A percentile compares a stretch with the other conserved stretches of the same genome.
Conservation (phyloP, 225 moss, liverwort and hornwort genomes). For the Physcomitrium patens region DNA sequence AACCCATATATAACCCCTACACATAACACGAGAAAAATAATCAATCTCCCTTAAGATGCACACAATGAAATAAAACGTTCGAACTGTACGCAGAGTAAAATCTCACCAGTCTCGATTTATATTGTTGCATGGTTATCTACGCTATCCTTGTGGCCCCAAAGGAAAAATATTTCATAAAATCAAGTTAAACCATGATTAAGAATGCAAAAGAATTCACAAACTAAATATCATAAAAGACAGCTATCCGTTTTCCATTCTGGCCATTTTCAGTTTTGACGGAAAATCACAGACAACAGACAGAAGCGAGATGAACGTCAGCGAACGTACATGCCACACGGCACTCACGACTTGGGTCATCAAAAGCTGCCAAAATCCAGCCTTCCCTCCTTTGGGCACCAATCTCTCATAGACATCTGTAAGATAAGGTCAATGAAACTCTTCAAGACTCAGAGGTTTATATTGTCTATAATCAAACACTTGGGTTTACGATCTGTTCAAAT, state of each 20-base stretch:
- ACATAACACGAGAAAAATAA: background rate
- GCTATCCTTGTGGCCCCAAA: slow-evolving; percentile 1
- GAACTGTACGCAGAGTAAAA: background rate
- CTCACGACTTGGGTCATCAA: slow-evolving; percentile 61
- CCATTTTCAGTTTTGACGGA: background rate
- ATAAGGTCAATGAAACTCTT: slow-evolving; percentile 11
- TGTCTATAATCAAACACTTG: no score
- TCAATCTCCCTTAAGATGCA: slow-evolving; percentile 4
- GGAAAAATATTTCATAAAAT: background rate
- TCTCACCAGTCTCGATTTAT: background rate
- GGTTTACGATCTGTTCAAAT: no score
- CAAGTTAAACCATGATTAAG: background rate
- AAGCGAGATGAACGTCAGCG: slow-evolving; percentile 19
- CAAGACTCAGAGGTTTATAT: no score
- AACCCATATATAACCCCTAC: slow-evolving; percentile 79
- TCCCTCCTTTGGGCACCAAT: slow-evolving; percentile 48
- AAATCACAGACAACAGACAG: slow-evolving; percentile 3
- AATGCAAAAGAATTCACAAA: background rate
- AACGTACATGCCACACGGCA: slow-evolving; percentile 68
- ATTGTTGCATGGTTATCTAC: background rate
- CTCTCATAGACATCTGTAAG: slow-evolving; percentile 61
- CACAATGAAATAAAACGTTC: background rate
- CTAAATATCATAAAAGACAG: background rate
- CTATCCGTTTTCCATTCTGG: slow-evolving; percentile 5
- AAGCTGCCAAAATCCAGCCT: slow-evolving; percentile 56